Conservation (phyloP, 164 flowering plant species). For the Tetrastigma voinierianum region DNA sequence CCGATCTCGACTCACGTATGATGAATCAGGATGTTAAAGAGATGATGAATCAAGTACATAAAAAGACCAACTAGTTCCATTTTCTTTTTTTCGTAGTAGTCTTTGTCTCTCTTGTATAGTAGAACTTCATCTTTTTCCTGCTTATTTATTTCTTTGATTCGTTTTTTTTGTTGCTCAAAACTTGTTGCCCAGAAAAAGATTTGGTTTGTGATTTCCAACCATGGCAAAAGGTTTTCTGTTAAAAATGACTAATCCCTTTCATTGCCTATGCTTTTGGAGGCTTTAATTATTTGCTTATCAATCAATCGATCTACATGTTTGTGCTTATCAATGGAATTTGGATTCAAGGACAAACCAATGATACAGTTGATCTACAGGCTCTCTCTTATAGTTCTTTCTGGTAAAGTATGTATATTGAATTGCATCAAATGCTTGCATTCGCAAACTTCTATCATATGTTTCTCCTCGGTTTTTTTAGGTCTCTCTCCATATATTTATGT, state of each 20-base stretch:
- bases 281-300: neutral
- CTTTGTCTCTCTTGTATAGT: too few relatives aligned
- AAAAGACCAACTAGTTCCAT: too few relatives aligned
- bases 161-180: too few relatives aligned
- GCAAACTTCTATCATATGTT: neutral
- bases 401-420: neutral
- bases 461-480: neutral
- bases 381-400: neutral
- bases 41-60: constrained; percentile 66
- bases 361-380: neutral
- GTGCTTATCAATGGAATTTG: neutral
- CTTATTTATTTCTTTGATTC: too few relatives aligned
- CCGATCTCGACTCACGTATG: neutral
- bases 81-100: too few relatives aligned
- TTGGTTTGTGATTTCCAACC: too few relatives aligned
- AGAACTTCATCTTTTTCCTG: too few relatives aligned
- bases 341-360: neutral
- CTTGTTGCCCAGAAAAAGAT: too few relatives aligned
- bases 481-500: neutral
- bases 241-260: constrained; percentile 2
- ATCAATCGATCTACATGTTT: constrained; percentile 1
- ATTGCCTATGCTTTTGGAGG: constrained; percentile 14
- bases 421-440: neutral
- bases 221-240: too few relatives aligned
- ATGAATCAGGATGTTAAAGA: constrained; percentile 29